A percentile compares a stretch with the other conserved stretches of the same genome.
Conservation (phyloP, 2,329 filamentous ascomycete species). For the Neurospora sp. region DNA sequence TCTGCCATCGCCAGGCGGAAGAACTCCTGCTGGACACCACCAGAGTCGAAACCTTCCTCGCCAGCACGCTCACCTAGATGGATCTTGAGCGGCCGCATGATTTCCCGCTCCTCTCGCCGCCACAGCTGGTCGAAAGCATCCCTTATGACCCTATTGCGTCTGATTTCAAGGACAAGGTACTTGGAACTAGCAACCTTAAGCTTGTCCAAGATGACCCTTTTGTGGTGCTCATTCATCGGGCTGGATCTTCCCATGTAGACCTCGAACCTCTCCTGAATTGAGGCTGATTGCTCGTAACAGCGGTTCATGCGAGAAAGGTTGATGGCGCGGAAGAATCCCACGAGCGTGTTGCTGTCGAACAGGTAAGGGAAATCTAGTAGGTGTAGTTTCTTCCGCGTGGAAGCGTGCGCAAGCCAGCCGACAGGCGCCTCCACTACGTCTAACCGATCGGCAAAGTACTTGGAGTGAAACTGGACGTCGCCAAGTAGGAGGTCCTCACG, state of each 20-base stretch:
- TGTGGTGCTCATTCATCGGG: conserved; percentile 44
- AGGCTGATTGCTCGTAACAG: conserved; percentile 60
- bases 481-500: conserved; percentile 54
- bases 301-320: conserved; percentile 82
- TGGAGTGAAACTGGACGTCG: conserved; percentile 61
- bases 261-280: conserved; percentile 45
- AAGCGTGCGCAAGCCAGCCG: conserved; percentile 54
- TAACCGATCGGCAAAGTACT: conserved; percentile 66
- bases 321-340: conserved; percentile 78
- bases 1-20: conserved; percentile 77
- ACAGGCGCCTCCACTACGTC: conserved; percentile 66
- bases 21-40: conserved; percentile 93
- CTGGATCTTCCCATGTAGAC: conserved; percentile 44
- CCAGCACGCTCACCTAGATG: conserved; percentile 72
- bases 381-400: conserved; percentile 57
- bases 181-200: conserved; percentile 58
- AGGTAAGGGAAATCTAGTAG: conserved; percentile 73
- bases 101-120: conserved; percentile 71
- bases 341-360: conserved; percentile 61
- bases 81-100: conserved; percentile 79
- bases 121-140: conserved; percentile 84
- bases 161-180: conserved; percentile 60
- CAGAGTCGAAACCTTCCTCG: conserved; percentile 86
- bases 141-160: conserved; percentile 55
- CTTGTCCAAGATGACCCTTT: conserved; percentile 50